Evolutionary conservation across 768 basidiomycete species (phyloP).

Genomic region (Paxillus rubicundulus): DNA sequence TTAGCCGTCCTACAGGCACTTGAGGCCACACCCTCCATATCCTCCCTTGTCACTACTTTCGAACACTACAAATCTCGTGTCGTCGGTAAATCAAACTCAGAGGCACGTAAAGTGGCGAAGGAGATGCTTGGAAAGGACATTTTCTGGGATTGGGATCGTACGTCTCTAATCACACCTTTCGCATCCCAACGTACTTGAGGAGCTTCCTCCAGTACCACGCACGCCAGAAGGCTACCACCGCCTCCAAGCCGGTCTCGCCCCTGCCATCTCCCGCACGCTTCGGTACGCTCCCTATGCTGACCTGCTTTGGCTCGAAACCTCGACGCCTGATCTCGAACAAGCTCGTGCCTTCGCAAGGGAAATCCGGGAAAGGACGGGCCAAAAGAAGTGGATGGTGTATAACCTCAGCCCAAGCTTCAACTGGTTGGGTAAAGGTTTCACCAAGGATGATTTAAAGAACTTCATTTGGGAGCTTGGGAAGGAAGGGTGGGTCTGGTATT

Average conservation of each 20-base stretch:
- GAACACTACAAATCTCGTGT: slow-evolving; percentile 58
- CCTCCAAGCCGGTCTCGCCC: slow-evolving; percentile 75
- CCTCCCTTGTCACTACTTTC: slow-evolving; percentile 42
- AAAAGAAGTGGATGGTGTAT: slow-evolving; percentile 77
- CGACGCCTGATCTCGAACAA: slow-evolving; percentile 77
- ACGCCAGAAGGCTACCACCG: slow-evolving; percentile 93
- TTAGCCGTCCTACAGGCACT: slow-evolving; percentile 26
- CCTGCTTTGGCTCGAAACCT: slow-evolving; percentile 92
- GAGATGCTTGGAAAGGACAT: slow-evolving; percentile 63
- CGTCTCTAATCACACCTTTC: slow-evolving; percentile 26
- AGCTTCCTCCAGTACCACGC: slow-evolving; percentile 57
- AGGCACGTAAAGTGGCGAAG: slow-evolving; percentile 69
- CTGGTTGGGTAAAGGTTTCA: slow-evolving; percentile 83
- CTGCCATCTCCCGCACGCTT: slow-evolving; percentile 77
- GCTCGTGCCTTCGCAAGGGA: slow-evolving; percentile 75
- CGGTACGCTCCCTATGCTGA: slow-evolving; percentile 86
- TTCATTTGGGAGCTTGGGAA: slow-evolving; percentile 90
- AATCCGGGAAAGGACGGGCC: slow-evolving; percentile 67
- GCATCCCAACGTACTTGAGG: not conserved
- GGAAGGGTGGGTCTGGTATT: slow-evolving; percentile 57
- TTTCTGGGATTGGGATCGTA: slow-evolving; percentile 90
- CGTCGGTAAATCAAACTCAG: slow-evolving; percentile 65
- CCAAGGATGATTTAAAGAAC: slow-evolving; percentile 70
- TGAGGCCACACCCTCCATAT: slow-evolving; percentile 16
- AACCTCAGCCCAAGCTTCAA: slow-evolving; percentile 95